Conservation (phyloP, 257 asterid species). For the Fraxinus anomala region DNA sequence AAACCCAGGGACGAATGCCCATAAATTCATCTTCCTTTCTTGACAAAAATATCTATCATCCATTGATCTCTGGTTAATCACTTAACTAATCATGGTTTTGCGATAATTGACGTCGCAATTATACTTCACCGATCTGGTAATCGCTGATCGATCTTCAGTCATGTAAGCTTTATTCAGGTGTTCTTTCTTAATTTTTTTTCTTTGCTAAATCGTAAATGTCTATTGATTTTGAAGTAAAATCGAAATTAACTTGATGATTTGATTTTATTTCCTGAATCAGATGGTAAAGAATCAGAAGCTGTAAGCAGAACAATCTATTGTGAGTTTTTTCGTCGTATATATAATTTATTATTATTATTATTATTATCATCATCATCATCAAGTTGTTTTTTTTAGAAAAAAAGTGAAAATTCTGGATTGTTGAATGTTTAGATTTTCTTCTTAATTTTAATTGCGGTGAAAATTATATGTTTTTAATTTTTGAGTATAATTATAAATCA, state of each 20-base stretch:
- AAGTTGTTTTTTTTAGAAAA: conserved; percentile 5
- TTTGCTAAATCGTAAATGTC: not conserved
- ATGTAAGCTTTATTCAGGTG: conserved; percentile 20
- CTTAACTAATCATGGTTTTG: conserved; percentile 14
- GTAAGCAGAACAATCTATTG: not conserved
- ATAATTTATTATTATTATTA: conserved; percentile 5
- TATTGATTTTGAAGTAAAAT: not conserved
- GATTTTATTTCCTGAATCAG: not conserved
- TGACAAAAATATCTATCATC: not conserved
- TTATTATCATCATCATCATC: too few relatives aligned
- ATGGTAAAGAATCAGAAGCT: not conserved
- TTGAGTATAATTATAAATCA: not conserved
- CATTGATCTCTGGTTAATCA: conserved; percentile 3
- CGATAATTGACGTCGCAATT: conserved; percentile 16
- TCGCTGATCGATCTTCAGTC: conserved; percentile 25
- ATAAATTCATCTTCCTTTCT: conserved; percentile 21
- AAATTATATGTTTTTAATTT: not conserved
- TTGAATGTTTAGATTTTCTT: not conserved
- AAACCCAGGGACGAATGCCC: conserved; percentile 2
- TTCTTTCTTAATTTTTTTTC: not conserved
- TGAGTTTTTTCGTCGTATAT: conserved; percentile 4
- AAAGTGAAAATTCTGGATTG: not conserved
- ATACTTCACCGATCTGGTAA: not conserved
- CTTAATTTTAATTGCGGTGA: not conserved
- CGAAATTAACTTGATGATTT: not conserved